Conservation (phyloP, 495 filamentous ascomycete genomes). For the Aspergillus bridgeri region DNA sequence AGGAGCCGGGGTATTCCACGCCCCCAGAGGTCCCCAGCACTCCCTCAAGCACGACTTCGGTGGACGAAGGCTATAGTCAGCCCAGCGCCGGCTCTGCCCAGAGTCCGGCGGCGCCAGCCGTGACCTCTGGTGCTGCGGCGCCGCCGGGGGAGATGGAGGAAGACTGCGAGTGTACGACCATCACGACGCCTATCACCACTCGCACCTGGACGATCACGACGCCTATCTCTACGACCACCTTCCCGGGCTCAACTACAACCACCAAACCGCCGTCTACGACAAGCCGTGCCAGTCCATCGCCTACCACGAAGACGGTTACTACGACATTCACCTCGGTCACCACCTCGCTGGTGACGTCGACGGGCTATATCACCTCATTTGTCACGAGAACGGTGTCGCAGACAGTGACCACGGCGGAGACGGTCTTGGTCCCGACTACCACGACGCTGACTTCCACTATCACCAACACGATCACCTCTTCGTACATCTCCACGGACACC, state of each 20-base stretch:
- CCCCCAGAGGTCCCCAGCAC: neutral
- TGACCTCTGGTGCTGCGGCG: neutral
- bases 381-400: neutral
- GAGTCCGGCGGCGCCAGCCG: neutral
- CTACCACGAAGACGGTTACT: neutral
- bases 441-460: neutral
- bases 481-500: neutral
- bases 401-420: neutral
- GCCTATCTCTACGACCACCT: neutral
- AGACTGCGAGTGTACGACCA: neutral
- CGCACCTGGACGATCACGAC: neutral
- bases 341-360: neutral
- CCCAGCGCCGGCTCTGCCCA: neutral
- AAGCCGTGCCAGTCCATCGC: neutral
- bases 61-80: neutral
- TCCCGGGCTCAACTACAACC: neutral
- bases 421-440: neutral
- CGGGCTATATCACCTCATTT: neutral
- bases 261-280: neutral
- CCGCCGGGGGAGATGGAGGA: neutral
- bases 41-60: neutral
- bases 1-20: neutral
- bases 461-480: neutral
- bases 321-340: neutral
- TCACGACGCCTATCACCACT: neutral